Conservation (phyloP, 1,139 yeast genomes). For the Meyerozyma guilliermondii region DNA sequence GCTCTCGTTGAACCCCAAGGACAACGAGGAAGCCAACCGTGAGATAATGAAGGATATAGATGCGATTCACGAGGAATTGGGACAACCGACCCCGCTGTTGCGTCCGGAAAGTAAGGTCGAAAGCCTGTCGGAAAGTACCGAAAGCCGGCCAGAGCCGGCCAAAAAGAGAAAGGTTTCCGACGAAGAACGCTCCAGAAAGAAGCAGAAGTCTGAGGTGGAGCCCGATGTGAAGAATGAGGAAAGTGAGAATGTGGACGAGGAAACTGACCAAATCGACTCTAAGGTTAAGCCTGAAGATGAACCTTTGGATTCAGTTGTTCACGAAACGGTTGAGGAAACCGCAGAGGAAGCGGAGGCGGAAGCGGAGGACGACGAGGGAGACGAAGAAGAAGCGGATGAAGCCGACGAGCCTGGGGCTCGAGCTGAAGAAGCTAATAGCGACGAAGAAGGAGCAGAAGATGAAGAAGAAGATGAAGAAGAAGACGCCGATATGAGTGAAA, state of each 20-base stretch:
- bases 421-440: constrained; percentile 12
- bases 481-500: constrained; percentile 41
- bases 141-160: neutral
- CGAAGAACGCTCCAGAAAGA: neutral
- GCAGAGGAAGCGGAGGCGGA: constrained; percentile 3
- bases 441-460: constrained; percentile 10
- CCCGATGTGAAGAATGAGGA: neutral
- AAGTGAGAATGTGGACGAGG: neutral
- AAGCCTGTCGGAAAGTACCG: no score
- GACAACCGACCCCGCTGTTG: neutral
- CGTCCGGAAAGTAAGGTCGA: no score
- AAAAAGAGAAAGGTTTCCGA: neutral
- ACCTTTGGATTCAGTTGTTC: no score
- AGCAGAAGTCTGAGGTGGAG: neutral
- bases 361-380: constrained; percentile 7
- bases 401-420: constrained; percentile 8
- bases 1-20: neutral
- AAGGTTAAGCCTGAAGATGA: no score
- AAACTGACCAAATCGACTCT: neutral
- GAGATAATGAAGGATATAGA: neutral
- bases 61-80: constrained; percentile 1
- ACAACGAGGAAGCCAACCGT: neutral
- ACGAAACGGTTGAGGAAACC: constrained; percentile 2
- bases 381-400: constrained; percentile 11
- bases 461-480: constrained; percentile 20